Conservation (phyloP, 164 flowering plant species). For the Berberis thunbergii region DNA sequence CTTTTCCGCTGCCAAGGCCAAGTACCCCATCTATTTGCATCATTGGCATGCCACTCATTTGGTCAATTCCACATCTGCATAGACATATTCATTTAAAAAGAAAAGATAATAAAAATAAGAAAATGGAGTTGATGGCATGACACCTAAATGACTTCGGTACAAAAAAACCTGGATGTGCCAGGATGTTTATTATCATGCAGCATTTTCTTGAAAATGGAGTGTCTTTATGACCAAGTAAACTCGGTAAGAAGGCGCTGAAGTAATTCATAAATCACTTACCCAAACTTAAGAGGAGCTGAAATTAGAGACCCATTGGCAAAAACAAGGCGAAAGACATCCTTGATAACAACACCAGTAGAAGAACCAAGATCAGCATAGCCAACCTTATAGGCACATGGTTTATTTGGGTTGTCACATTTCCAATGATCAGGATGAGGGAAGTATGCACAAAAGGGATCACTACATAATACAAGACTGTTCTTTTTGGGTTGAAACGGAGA, state of each 20-base stretch:
- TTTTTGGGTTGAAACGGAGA: conserved; percentile 60
- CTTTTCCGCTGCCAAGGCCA: conserved; percentile 76
- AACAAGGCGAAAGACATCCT: conserved; percentile 38
- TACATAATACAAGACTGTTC: conserved; percentile 44
- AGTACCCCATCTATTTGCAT: conserved; percentile 69
- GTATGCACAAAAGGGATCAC: conserved; percentile 59
- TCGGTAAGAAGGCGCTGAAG: too few relatives aligned
- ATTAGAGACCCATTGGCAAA: conserved; percentile 3
- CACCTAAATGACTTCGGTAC: too few relatives aligned
- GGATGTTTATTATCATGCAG: too few relatives aligned
- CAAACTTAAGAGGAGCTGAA: conserved; percentile 5
- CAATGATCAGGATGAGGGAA: conserved; percentile 30
- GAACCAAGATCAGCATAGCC: conserved; percentile 88
- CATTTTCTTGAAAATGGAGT: too few relatives aligned
- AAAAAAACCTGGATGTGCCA: too few relatives aligned
- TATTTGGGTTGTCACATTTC: conserved; percentile 36
- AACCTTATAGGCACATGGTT: conserved; percentile 87
- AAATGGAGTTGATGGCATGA: too few relatives aligned
- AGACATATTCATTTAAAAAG: neutral
- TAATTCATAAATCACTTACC: neutral
- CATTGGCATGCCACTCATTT: conserved; percentile 32
- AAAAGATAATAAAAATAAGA: neutral
- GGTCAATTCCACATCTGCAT: conserved; percentile 89
- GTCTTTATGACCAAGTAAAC: too few relatives aligned
- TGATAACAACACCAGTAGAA: conserved; percentile 74